A percentile compares a stretch with the other conserved stretches of the same genome.
These are phyloP conservation scores for Pseudozyma sp. DNA, from an alignment of 1,284 basidiomycete genomes.

Conservation along the genomic window DNA sequence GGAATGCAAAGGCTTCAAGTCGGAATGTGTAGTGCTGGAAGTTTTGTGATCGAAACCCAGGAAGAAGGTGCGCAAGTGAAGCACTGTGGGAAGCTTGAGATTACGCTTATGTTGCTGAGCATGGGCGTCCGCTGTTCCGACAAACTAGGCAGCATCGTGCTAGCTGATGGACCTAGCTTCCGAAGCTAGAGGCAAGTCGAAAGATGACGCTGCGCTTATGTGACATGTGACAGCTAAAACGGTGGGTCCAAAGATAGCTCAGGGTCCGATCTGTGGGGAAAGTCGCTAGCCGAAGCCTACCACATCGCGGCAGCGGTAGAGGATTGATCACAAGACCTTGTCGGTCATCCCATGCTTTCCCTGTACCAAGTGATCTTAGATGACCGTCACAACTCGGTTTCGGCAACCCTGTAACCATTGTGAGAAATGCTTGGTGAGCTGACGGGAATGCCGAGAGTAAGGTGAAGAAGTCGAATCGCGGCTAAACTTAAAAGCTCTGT, in stretches of 20 bases:
- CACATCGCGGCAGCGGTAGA: too few relatives aligned
- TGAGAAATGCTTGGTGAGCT: neutral
- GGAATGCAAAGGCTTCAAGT: neutral
- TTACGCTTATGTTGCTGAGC: too few relatives aligned
- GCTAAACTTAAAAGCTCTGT: too few relatives aligned
- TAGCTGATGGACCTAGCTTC: too few relatives aligned
- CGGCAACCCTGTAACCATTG: neutral
- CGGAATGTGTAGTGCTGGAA: too few relatives aligned
- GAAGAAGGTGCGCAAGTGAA: too few relatives aligned
- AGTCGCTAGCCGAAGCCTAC: neutral
- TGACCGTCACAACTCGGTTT: neutral
- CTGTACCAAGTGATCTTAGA: neutral
- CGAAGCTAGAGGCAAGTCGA: too few relatives aligned
- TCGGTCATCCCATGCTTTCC: neutral
- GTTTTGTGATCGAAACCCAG: too few relatives aligned
- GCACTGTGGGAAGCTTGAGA: too few relatives aligned
- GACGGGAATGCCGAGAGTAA: conserved; percentile 3
- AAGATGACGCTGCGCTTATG: conserved; percentile 9
- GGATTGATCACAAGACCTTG: conserved; percentile 13
- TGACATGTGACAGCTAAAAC: neutral
- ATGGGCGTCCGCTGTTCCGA: too few relatives aligned
- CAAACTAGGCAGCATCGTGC: too few relatives aligned
- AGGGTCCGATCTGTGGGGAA: conserved; percentile 14
- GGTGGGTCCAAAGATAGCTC: neutral
- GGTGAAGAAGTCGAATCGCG: neutral